Conservation (phyloP, 192 early-diverging fungal species). For the Rhizophagus sp. region DNA sequence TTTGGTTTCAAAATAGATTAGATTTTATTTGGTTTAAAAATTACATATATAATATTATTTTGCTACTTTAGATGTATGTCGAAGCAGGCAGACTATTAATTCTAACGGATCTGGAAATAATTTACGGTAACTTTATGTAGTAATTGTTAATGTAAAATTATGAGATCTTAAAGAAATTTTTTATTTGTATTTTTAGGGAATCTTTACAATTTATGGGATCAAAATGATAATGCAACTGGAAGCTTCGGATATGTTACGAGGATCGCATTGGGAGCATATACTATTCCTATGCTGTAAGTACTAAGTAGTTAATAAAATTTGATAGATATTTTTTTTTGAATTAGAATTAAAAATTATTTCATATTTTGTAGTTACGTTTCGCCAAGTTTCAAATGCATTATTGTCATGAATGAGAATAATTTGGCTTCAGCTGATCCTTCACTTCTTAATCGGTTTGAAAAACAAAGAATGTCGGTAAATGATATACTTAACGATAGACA, state of each 20-base stretch:
- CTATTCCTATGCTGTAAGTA: conserved; percentile 18
- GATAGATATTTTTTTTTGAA: neutral
- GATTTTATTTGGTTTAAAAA: no score
- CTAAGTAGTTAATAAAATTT: neutral
- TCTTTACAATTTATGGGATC: conserved; percentile 31
- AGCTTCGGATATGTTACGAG: neutral
- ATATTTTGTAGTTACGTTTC: neutral
- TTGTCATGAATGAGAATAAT: conserved; percentile 24
- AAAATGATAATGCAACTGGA: neutral
- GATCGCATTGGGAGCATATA: conserved; percentile 18
- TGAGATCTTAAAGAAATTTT: no score
- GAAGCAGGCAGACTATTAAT: conserved; percentile 21
- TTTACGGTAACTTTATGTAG: conserved; percentile 4
- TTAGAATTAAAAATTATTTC: neutral
- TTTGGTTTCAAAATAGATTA: neutral
- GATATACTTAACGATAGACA: conserved; percentile 6
- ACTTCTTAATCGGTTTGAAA: conserved; percentile 20
- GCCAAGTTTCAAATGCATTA: conserved; percentile 16
- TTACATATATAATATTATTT: neutral
- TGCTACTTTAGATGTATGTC: conserved; percentile 17
- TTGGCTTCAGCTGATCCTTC: conserved; percentile 9
- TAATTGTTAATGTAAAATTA: no score
- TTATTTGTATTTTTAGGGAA: conserved; percentile 8
- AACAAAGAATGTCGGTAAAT: conserved; percentile 17
- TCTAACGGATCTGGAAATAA: conserved; percentile 21